phyloP scores from a whole-genome alignment of 2,329 filamentous ascomycete genomes.

The Xenosphaeropsis pyriputrescens region DNA sequence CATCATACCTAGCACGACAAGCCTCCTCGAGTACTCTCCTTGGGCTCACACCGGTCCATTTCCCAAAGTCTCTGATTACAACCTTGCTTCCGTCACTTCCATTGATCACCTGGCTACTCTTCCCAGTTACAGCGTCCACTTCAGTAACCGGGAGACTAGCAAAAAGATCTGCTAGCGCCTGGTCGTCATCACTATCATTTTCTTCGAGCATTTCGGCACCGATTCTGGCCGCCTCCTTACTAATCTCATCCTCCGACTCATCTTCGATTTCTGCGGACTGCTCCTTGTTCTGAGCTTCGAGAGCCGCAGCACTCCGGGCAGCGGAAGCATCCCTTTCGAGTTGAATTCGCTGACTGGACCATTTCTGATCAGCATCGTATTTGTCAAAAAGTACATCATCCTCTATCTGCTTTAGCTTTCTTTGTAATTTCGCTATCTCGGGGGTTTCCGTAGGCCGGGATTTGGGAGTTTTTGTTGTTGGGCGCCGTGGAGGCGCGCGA shows the following conservation, averaged over 20 bases:
- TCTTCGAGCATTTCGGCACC: conserved; percentile 43
- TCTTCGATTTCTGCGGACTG: conserved; percentile 7
- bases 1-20: conserved; percentile 57
- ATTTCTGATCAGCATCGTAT: conserved; percentile 46
- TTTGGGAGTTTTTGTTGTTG: conserved; percentile 5
- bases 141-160: conserved; percentile 45
- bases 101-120: conserved; percentile 39
- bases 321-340: conserved; percentile 47
- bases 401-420: conserved; percentile 65
- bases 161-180: conserved; percentile 39
- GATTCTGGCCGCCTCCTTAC: conserved; percentile 40
- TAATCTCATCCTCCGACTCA: conserved; percentile 29
- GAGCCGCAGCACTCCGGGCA: conserved; percentile 22
- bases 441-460: conserved; percentile 7
- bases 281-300: conserved; percentile 15
- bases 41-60: conserved; percentile 63
- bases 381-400: conserved; percentile 65
- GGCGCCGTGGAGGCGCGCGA: conserved; percentile 5
- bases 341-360: conserved; percentile 42
- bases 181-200: conserved; percentile 34
- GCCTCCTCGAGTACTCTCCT: conserved; percentile 69
- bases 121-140: conserved; percentile 41
- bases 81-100: conserved; percentile 37
- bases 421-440: conserved; percentile 49
- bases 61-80: conserved; percentile 69